Evolutionary conservation across 192 early-diverging fungal species (phyloP).

Genomic region (Piromyces sp.): DNA sequence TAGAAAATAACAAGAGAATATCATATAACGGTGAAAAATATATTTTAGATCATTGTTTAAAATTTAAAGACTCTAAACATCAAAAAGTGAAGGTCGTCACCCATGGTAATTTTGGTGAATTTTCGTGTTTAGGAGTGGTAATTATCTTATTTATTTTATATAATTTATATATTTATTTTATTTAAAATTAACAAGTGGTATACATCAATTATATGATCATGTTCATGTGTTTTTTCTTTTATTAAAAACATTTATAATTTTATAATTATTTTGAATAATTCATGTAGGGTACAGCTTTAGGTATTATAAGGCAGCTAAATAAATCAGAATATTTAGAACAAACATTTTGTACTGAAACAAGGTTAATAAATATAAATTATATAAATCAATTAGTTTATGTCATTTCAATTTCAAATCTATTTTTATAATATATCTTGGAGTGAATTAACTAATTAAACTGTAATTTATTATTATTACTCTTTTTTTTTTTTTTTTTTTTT

Average conservation of each 20-base stretch:
- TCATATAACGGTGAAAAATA: conserved; percentile 62
- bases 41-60: conserved; percentile 26
- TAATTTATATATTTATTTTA: no score
- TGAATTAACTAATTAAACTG: no score
- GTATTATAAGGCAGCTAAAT: conserved; percentile 72
- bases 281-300: conserved; percentile 74
- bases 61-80: conserved; percentile 6
- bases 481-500: no score
- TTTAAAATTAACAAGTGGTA: no score
- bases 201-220: no score
- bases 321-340: conserved; percentile 30
- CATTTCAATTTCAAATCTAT: no score
- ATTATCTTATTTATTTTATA: conserved; percentile 4
- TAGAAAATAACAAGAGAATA: conserved; percentile 75
- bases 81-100: conserved; percentile 51
- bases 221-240: no score
- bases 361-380: conserved; percentile 10
- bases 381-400: no score
- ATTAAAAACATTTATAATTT: no score
- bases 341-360: conserved; percentile 86
- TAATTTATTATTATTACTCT: no score
- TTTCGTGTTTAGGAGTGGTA: conserved; percentile 51
- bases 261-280: no score
- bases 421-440: no score
- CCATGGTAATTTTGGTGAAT: conserved; percentile 83